A percentile compares a stretch with the other conserved stretches of the same genome.
These are phyloP conservation scores for Alnus glutinosa DNA, from an alignment of 306 rosid species.

Conservation along the genomic window DNA sequence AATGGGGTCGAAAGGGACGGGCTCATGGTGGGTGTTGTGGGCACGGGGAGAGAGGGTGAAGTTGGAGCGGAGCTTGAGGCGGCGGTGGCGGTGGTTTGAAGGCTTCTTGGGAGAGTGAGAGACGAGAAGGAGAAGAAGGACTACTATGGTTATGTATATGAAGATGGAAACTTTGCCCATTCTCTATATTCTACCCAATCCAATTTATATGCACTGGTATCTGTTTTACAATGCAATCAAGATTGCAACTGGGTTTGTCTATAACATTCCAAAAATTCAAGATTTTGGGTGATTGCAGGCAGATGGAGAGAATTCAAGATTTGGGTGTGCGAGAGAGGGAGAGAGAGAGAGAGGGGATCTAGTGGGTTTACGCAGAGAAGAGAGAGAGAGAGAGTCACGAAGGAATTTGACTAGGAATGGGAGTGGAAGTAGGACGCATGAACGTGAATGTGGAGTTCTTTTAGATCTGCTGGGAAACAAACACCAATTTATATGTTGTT, in stretches of 20 bases:
- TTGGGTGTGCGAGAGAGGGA: not conserved
- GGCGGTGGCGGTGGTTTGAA: slow-evolving; percentile 65
- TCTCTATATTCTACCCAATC: not conserved
- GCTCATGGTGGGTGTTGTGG: slow-evolving; percentile 41
- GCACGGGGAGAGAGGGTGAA: slow-evolving; percentile 48
- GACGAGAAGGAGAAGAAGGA: slow-evolving; percentile 56
- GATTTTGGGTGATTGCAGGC: not conserved
- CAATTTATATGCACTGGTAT: not conserved
- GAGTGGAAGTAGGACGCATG: not conserved
- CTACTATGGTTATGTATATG: slow-evolving; percentile 51
- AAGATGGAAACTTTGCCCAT: slow-evolving; percentile 65
- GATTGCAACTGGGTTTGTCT: not conserved
- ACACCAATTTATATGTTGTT: too few relatives aligned
- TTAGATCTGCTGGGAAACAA: too few relatives aligned
- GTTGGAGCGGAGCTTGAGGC: slow-evolving; percentile 85
- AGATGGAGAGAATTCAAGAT: not conserved
- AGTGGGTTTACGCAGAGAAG: not conserved
- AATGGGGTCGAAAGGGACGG: slow-evolving; percentile 80
- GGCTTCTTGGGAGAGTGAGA: slow-evolving; percentile 57
- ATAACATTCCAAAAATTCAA: not conserved
- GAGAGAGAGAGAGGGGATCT: not conserved
- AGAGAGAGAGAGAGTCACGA: not conserved
- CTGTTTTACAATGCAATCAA: not conserved
- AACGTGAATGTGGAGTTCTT: not conserved
- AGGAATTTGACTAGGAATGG: not conserved